A percentile compares a stretch with the other conserved stretches of the same genome.
Evolutionary conservation across 1,284 basidiomycete species (phyloP).

Genomic region (Moniliophthora roreri): DNA sequence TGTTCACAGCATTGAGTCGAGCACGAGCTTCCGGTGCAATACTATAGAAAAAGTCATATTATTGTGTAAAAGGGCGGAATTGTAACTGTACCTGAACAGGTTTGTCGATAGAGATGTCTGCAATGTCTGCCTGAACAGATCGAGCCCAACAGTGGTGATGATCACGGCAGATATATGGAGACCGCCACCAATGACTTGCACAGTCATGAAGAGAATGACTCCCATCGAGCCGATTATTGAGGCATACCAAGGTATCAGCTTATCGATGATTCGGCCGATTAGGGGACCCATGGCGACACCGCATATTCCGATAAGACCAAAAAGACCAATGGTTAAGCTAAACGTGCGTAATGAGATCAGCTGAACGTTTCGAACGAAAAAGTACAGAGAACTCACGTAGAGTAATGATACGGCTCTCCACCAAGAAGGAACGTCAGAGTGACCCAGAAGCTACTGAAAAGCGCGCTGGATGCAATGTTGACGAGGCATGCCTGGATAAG

Average conservation of each 20-base stretch:
- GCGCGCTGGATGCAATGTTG: slow-evolving; percentile 54
- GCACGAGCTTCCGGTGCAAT: slow-evolving; percentile 32
- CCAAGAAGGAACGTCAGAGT: slow-evolving; percentile 73
- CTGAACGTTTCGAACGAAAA: background rate
- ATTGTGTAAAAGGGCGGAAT: background rate
- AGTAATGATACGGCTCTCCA: slow-evolving; percentile 63
- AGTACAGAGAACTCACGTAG: slow-evolving; percentile 43
- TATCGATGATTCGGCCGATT: slow-evolving; percentile 61
- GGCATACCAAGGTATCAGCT: slow-evolving; percentile 65
- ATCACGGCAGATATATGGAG: slow-evolving; percentile 59
- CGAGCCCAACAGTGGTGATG: slow-evolving; percentile 36
- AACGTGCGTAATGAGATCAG: slow-evolving; percentile 6
- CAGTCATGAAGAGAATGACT: slow-evolving; percentile 44
- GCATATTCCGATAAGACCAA: slow-evolving; percentile 68
- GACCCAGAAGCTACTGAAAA: slow-evolving; percentile 68
- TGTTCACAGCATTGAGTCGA: slow-evolving; percentile 42
- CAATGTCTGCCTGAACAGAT: slow-evolving; percentile 42
- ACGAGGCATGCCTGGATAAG: slow-evolving; percentile 63
- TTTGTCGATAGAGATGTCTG: slow-evolving; percentile 37
- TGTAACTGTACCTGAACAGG: slow-evolving; percentile 32
- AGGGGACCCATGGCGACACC: slow-evolving; percentile 66
- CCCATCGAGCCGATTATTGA: slow-evolving; percentile 47
- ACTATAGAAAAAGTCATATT: slow-evolving; percentile 5
- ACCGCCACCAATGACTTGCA: slow-evolving; percentile 54
- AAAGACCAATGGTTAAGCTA: slow-evolving; percentile 68